Percentiles rank a stretch among this genome's conserved stretches.
These are phyloP conservation scores for Coelastrella sp. DNA, from an alignment of 139 green algal species.

Conservation along the genomic window DNA sequence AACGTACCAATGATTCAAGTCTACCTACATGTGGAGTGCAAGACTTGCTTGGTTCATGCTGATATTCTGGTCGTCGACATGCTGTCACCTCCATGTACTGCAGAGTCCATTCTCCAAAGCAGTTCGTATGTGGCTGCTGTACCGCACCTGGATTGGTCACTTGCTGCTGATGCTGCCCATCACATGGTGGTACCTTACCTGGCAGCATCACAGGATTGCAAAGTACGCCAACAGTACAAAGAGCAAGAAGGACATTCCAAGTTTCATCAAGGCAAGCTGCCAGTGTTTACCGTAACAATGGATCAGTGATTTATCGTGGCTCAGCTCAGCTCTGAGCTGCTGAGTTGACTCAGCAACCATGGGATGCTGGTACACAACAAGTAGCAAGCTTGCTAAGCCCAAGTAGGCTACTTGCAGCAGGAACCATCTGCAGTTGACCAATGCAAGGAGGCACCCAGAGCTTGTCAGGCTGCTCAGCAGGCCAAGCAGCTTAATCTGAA, in stretches of 20 bases:
- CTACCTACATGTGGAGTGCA: too few species aligned
- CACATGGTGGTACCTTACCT: constrained; percentile 51
- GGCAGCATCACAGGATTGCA: constrained; percentile 49
- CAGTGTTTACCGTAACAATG: background rate
- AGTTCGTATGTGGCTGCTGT: constrained; percentile 36
- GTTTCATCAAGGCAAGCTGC: constrained; percentile 34
- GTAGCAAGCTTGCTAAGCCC: too few species aligned
- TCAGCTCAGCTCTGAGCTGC: background rate
- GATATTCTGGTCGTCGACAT: background rate
- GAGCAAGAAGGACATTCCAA: constrained; percentile 48
- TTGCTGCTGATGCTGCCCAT: constrained; percentile 46
- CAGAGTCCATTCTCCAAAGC: constrained; percentile 37
- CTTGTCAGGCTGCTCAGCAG: too few species aligned
- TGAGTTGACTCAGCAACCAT: too few species aligned
- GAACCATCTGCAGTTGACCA: too few species aligned
- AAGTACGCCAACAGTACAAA: constrained; percentile 44
- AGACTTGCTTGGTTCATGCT: background rate
- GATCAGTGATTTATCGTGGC: background rate
- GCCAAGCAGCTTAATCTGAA: background rate
- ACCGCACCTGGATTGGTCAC: constrained; percentile 40
- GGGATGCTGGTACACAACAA: too few species aligned
- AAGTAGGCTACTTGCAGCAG: too few species aligned
- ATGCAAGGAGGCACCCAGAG: too few species aligned
- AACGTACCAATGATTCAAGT: too few species aligned
- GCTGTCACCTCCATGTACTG: background rate